Base-by-base conservation (phyloP, 2,329 filamentous ascomycete species). In the Alternaria brassicicola region DNA sequence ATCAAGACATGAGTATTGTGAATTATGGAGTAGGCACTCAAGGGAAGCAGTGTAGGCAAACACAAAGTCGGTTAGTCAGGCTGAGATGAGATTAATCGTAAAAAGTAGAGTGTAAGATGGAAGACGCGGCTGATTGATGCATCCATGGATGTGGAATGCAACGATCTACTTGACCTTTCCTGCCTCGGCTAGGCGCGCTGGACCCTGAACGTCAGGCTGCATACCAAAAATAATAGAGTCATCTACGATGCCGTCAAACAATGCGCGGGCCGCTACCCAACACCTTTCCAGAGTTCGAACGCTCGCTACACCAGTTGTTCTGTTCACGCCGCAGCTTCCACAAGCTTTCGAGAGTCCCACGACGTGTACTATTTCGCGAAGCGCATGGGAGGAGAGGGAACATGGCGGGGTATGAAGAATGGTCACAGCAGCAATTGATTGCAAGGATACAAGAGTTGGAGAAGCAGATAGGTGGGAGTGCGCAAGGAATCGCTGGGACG, bases 381-480 rank as follows among this genome's bases (percentile, higher is more conserved):
- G 36, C 56, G 17, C 54, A 55, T 31, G 61, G 62, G 13, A 56
- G 50, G 53, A 60, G 47, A 57, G 23, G 23, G 51, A 61, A 56
- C 39, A 73, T 73, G 68, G 64, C 61, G 52, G 66, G 62, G 52
- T 76, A 76, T 59, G 69, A 68, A 47, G 55, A 67, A 50, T 76
- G 74, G 73, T 64, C 70, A 45, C 73, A 73, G 46, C 59, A 74
- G 55, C 72, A 76, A 54, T 58, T 76, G 58, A 71, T 76, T 63
- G 70, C 69, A 33, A 63, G 68, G 13, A 75, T 76, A 51, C 62
- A 71, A 52, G 71, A 76, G 43, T 28, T 76, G 45, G 74, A 76
- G 55, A 61, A 61, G 43, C 61, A 69, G 33, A 38, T 68, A 10
- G 55, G 49, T 31, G 15, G 26, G 10, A 36, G 12, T 23, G 46